A percentile compares a stretch with the other conserved stretches of the same genome.
Conservation (phyloP, 129 eudicot species). For the Escallonia rubra region DNA sequence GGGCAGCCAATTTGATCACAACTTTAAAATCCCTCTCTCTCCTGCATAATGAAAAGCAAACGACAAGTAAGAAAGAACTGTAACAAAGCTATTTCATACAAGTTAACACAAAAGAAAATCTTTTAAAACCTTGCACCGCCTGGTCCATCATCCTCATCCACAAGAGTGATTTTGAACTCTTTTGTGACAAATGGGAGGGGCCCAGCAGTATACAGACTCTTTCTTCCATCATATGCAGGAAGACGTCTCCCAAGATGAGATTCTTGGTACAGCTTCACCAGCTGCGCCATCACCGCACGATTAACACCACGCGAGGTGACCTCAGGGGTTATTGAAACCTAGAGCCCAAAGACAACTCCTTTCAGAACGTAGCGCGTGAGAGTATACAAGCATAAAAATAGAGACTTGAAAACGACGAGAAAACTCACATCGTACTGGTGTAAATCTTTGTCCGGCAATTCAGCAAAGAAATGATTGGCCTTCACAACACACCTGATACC, state of each 20-base stretch:
- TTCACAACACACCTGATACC: constrained; percentile 75
- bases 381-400: background rate
- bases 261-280: constrained; percentile 62
- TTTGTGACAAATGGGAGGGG: constrained; percentile 74
- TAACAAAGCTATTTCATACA: background rate
- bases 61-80: background rate
- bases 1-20: constrained; percentile 86
- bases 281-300: constrained; percentile 78
- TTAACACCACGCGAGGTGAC: constrained; percentile 95
- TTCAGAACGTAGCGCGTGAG: background rate
- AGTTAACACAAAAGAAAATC: background rate
- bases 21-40: constrained; percentile 78
- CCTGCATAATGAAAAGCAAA: constrained; percentile 36
- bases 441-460: constrained; percentile 87
- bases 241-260: constrained; percentile 88
- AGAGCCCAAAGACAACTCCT: background rate
- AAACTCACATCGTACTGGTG: constrained; percentile 86
- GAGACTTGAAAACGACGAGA: background rate
- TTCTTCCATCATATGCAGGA: constrained; percentile 97
- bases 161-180: constrained; percentile 72
- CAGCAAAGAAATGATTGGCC: constrained; percentile 93
- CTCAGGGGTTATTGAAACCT: constrained; percentile 95
- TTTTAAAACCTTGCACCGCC: constrained; percentile 52
- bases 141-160: constrained; percentile 81
- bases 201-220: constrained; percentile 92